Base-by-base conservation (phyloP, 306 rosid genomes). In the Argentina anserina region DNA sequence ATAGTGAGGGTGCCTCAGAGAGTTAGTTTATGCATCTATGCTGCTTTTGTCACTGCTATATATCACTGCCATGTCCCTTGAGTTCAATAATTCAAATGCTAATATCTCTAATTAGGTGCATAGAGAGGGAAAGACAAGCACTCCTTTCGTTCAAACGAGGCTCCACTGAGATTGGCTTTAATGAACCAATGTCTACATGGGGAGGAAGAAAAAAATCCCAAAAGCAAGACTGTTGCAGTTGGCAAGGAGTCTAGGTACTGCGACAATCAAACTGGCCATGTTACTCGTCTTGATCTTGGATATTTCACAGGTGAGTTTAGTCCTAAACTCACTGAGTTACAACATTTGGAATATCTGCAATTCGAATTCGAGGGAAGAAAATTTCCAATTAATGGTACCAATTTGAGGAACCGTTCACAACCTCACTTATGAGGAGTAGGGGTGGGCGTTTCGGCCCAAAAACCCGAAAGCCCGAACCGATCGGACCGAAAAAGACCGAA, bases 181-280 rank as follows among this genome's bases (percentile, higher is more conserved):
- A n/a, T n/a, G 25, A 50, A 20, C 11, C n/a, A n/a, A 3, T 50
- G 56, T 50, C 56, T 6, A 20, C 26, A 18, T 50, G 23, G 56
- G 56, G 25, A 50, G 56, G 23, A 7, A 6, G 23, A 50, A 11
- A 49, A 4, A 15, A n/a, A n/a, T n/a, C 50, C n/a, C 11, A 52
- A 52, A 52, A 49, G 25, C 25, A 29, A 29, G 81, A 74, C 29
- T 78, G 86, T 17, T 82, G 82, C 66, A 53, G 58, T 1, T 74
- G 82, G 85, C 17, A 12, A 0, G 53, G 76, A 53, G 64, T 77
- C 34, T 6, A n/a, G n/a, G n/a, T n/a, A 3, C 0, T 77, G 85
- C 11, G 17, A 23, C 26, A 42, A 20, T 7, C 29, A 3, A 26
- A 50, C 65, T 0, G 76, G 65, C 11, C 79, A 73, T 37, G 85